Conservation (phyloP, 2,329 filamentous ascomycete species). For the Geoglossum cookeanum region DNA sequence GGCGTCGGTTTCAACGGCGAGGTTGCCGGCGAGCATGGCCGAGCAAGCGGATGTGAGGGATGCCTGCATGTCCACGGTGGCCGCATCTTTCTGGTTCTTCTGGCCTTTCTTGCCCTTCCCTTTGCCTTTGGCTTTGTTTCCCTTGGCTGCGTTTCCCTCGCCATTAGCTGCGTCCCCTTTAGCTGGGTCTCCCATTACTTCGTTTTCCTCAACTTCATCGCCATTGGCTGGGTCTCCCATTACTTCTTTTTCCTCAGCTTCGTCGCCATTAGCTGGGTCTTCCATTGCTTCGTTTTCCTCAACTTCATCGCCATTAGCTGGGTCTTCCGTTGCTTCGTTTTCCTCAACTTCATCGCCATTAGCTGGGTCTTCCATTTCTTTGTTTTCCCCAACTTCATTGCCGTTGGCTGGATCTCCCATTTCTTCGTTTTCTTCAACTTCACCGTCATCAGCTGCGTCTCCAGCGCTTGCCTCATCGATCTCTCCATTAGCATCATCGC, state of each 20-base stretch:
- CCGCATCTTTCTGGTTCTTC: not conserved
- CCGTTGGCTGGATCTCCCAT: no score
- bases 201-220: no score
- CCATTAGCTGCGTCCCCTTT: not conserved
- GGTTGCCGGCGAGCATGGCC: not conserved
- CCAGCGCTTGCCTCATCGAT: no score
- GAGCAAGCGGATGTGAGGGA: not conserved
- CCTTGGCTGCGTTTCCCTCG: no score
- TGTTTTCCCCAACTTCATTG: no score
- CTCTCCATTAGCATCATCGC: no score
- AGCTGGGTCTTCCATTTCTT: no score
- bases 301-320: not conserved
- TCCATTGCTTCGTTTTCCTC: no score
- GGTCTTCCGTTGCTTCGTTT: not conserved
- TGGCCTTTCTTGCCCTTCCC: not conserved
- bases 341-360: no score
- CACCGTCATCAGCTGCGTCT: not conserved
- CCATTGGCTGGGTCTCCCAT: not conserved
- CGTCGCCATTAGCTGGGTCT: not conserved
- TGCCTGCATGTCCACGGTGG: not conserved
- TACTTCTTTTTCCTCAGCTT: no score
- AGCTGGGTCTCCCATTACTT: not conserved
- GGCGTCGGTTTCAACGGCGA: not conserved
- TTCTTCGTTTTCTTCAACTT: not conserved
- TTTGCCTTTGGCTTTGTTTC: not conserved